A percentile compares a stretch with the other conserved stretches of the same genome.
Evolutionary conservation across 257 asterid genomes (phyloP).

Genomic region (Scutellaria galericulata): DNA sequence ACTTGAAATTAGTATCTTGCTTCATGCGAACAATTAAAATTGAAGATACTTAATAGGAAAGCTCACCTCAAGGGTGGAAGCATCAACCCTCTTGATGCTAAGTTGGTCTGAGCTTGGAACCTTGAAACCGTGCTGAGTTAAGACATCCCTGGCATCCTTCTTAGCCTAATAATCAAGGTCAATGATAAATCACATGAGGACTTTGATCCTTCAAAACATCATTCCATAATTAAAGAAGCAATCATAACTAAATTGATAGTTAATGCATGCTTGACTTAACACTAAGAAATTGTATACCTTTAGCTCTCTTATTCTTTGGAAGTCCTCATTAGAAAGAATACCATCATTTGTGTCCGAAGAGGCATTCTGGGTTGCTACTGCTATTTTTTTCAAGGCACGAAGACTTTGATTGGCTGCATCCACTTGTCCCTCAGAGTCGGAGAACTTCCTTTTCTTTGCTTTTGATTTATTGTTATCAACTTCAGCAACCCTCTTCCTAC

Average conservation of each 20-base stretch:
- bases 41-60: constrained; percentile 20
- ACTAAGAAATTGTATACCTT: constrained; percentile 55
- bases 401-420: constrained; percentile 69
- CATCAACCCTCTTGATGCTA: constrained; percentile 75
- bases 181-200: constrained; percentile 27
- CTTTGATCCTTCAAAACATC: neutral
- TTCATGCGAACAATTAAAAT: neutral
- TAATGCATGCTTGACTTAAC: constrained; percentile 22
- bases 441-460: constrained; percentile 66
- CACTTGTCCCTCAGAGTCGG: constrained; percentile 69
- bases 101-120: constrained; percentile 77
- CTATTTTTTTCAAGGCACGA: constrained; percentile 81
- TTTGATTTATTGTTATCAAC: constrained; percentile 39
- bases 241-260: neutral
- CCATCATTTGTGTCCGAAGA: constrained; percentile 61
- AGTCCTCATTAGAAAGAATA: constrained; percentile 91
- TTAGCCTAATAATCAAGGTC: constrained; percentile 61
- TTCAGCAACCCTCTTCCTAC: constrained; percentile 27
- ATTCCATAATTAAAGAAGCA: neutral
- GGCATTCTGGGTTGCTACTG: constrained; percentile 47
- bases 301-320: constrained; percentile 81
- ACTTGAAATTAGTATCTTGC: neutral
- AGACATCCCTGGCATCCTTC: constrained; percentile 62
- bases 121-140: constrained; percentile 79
- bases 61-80: constrained; percentile 76